Percentiles rank a stretch among this genome's conserved stretches.
phyloP scores from a whole-genome alignment of 176 grass and related monocot species.

The Cenchrus purpureus region DNA sequence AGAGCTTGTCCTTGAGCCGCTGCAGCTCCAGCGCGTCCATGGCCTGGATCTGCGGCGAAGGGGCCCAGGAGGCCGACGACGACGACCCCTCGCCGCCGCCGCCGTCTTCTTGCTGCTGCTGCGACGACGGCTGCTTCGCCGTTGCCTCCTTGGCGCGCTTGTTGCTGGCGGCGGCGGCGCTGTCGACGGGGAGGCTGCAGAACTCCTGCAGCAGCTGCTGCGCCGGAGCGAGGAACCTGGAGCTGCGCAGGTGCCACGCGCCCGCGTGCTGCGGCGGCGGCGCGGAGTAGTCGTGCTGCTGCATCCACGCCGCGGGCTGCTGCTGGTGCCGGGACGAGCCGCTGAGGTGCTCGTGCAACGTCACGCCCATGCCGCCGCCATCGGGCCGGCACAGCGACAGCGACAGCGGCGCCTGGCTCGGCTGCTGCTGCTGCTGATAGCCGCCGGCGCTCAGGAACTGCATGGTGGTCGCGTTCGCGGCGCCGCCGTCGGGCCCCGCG shows the following conservation, averaged over 20 bases:
- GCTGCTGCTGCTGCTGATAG: constrained; percentile 34
- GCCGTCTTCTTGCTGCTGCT: constrained; percentile 36
- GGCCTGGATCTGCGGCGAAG: constrained; percentile 63
- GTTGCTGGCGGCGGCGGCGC: not conserved
- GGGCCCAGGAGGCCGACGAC: constrained; percentile 55
- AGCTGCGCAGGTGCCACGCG: constrained; percentile 55
- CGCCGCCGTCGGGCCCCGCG: not conserved
- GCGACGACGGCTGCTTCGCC: constrained; percentile 14
- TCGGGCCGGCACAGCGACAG: constrained; percentile 54
- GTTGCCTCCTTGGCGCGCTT: constrained; percentile 15
- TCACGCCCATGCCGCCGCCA: not conserved
- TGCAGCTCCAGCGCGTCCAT: constrained; percentile 82
- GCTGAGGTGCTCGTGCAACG: constrained; percentile 49
- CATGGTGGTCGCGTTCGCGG: constrained; percentile 36
- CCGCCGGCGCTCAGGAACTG: constrained; percentile 39
- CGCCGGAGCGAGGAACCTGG: constrained; percentile 73
- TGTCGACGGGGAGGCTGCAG: constrained; percentile 63
- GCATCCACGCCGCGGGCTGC: constrained; percentile 33
- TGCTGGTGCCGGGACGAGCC: constrained; percentile 53
- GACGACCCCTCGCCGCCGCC: constrained; percentile 57
- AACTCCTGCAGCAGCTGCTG: constrained; percentile 83
- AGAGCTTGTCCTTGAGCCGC: constrained; percentile 80
- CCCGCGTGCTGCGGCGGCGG: constrained; percentile 9
- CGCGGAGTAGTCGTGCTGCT: constrained; percentile 16
- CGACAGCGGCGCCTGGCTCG: constrained; percentile 46